phyloP scores from a whole-genome alignment of 208 protist species.

The Leptomonas seymouri region DNA sequence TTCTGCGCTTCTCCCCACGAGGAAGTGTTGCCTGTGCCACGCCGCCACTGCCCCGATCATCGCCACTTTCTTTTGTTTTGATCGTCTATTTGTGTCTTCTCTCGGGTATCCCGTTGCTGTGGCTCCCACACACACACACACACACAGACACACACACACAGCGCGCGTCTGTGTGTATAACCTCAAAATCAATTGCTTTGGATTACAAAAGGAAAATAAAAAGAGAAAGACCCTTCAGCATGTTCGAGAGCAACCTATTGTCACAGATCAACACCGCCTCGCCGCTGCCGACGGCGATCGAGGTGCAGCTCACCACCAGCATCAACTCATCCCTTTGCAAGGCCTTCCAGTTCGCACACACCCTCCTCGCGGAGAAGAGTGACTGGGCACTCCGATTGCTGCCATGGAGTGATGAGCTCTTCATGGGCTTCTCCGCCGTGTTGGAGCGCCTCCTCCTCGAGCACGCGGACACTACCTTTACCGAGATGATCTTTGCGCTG shows the following conservation, averaged over 20 bases:
- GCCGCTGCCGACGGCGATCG: conserved; percentile 76
- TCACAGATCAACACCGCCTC: conserved; percentile 75
- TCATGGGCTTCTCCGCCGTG: conserved; percentile 39
- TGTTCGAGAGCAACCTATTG: conserved; percentile 82
- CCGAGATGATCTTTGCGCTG: conserved; percentile 80
- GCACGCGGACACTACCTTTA: conserved; percentile 69
- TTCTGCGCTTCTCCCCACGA: no score
- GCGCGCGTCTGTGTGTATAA: no score
- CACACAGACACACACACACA: no score
- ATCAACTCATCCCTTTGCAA: conserved; percentile 57
- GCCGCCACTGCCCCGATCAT: no score
- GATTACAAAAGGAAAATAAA: no score
- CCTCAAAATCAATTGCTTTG: not conserved
- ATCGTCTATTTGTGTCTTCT: no score
- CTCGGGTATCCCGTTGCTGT: no score
- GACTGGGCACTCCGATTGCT: conserved; percentile 36
- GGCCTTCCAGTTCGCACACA: conserved; percentile 67
- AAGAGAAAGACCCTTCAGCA: conserved; percentile 9
- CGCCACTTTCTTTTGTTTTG: no score
- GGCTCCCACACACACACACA: no score
- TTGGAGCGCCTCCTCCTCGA: conserved; percentile 66
- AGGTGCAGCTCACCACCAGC: conserved; percentile 62
- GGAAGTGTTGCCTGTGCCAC: no score
- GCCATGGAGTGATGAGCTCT: conserved; percentile 76
- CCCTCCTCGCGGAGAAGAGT: conserved; percentile 58